These are phyloP conservation scores for Claviceps pazoutovae DNA, from an alignment of 2,329 filamentous ascomycete species.

Conservation along the genomic window DNA sequence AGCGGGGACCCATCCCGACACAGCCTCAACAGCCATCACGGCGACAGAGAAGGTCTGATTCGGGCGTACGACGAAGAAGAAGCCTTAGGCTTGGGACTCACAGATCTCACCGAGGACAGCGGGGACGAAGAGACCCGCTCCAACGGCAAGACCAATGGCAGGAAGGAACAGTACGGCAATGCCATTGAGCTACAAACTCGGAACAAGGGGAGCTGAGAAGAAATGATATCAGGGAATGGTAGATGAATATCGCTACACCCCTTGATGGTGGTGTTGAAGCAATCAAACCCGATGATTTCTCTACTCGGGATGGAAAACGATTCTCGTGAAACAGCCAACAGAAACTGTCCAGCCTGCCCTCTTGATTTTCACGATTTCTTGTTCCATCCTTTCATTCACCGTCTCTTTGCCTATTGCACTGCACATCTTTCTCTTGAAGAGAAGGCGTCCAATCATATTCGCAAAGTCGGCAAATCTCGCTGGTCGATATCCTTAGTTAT, in stretches of 20 bases:
- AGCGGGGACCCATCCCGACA: constrained; percentile 53
- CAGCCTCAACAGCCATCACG: constrained; percentile 48
- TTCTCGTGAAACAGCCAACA: no score
- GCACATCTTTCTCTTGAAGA: constrained; percentile 4
- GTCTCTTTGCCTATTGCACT: not conserved
- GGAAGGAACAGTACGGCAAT: constrained; percentile 25
- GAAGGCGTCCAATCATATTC: not conserved
- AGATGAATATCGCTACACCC: constrained; percentile 2
- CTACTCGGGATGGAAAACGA: no score
- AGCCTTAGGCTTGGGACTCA: constrained; percentile 56
- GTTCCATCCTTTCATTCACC: not conserved
- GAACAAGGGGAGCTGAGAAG: constrained; percentile 29
- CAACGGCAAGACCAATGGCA: constrained; percentile 27
- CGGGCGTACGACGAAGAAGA: constrained; percentile 81
- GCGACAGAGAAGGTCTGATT: constrained; percentile 72
- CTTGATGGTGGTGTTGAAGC: not conserved
- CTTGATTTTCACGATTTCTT: not conserved
- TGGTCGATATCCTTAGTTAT: constrained; percentile 4
- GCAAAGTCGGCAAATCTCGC: constrained; percentile 4
- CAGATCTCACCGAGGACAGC: constrained; percentile 65
- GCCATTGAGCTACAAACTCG: constrained; percentile 38
- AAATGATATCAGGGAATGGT: constrained; percentile 15
- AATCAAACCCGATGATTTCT: not conserved
- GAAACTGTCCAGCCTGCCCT: no score
- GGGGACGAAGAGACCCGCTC: constrained; percentile 42